Evolutionary conservation across 768 basidiomycete species (phyloP).

Genomic region (Galerina marginata): DNA sequence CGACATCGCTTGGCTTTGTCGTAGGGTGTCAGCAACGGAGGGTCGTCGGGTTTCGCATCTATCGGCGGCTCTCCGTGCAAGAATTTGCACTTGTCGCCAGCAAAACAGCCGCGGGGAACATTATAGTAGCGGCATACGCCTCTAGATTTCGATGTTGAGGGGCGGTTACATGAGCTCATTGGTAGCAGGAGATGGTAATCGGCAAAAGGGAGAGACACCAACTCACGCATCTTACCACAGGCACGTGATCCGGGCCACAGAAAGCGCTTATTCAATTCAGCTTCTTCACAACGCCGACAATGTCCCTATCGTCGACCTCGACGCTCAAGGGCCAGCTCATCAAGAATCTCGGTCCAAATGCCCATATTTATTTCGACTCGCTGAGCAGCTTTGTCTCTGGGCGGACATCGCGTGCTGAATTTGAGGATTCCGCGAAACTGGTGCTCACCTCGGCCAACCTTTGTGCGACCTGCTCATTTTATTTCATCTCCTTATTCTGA

Average conservation of each 20-base stretch:
- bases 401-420: conserved; percentile 72
- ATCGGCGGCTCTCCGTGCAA: conserved; percentile 56
- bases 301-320: conserved; percentile 80
- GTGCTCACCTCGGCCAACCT: conserved; percentile 65
- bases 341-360: conserved; percentile 63
- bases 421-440: conserved; percentile 71
- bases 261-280: not conserved
- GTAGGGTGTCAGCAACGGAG: conserved; percentile 59
- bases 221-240: not conserved
- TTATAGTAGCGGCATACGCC: conserved; percentile 75
- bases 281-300: not conserved
- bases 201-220: not conserved
- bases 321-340: conserved; percentile 74
- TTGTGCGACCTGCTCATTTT: conserved; percentile 23
- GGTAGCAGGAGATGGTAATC: conserved; percentile 1
- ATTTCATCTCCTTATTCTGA: conserved; percentile 13
- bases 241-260: conserved; percentile 13
- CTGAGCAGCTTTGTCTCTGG: conserved; percentile 74
- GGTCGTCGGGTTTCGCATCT: conserved; percentile 36
- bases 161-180: conserved; percentile 40
- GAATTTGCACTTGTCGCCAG: conserved; percentile 76
- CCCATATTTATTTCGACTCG: conserved; percentile 62
- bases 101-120: conserved; percentile 69
- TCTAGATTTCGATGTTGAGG: conserved; percentile 71
- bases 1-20: conserved; percentile 75